Evolutionary conservation across 2,329 filamentous ascomycete species (phyloP), one percentile per base, ranked within the genome.

Genomic region (Colletotrichum sp.): DNA sequence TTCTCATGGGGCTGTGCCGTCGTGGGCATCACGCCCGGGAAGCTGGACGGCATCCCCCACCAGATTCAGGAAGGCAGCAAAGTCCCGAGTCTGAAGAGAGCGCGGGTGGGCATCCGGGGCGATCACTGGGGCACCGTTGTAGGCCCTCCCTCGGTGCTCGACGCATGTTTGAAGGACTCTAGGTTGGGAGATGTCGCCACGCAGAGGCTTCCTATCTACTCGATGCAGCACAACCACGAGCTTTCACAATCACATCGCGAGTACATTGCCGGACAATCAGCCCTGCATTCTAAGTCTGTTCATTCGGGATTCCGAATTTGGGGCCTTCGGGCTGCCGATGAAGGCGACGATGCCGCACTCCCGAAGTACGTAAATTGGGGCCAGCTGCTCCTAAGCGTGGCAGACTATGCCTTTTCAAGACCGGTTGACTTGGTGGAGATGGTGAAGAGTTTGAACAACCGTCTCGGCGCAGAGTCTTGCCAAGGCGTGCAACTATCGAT

Each of bases 161-260:
- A 59, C 52, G 30, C 27, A 13, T 69, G 34, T 28, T 27, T 69
- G 8, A 27, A 61, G 8, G 30, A 69, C 30, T 27, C 25, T 2
- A 36, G 48, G 4, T 9, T 60, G 22, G 36, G 25, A n/a, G 30
- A 55, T 19, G n/a, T 69, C 8, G 27, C 52, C 3, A 69, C 36
- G 34, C 16, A 60, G 5, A 27, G 25, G 11, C 67, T 69, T 2
- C 34, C 34, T 1, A 69, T 69, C 19, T 32, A 25, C 28, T 68
- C 66, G 22, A 68, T 68, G 66, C 66, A 68, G 48, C 66, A 68
- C 66, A 68, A 68, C 66, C 55, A 68, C 22, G 66, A 68, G 48
- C 48, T 68, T 39, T 59, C 66, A 36, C n/a, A 59, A 48, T 68
- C 66, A 27, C 48, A 68, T 68, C 66, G 66, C 48, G 48, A 30